phyloP scores from a whole-genome alignment of 139 green algal genomes.

The Picochlorum sp. region DNA sequence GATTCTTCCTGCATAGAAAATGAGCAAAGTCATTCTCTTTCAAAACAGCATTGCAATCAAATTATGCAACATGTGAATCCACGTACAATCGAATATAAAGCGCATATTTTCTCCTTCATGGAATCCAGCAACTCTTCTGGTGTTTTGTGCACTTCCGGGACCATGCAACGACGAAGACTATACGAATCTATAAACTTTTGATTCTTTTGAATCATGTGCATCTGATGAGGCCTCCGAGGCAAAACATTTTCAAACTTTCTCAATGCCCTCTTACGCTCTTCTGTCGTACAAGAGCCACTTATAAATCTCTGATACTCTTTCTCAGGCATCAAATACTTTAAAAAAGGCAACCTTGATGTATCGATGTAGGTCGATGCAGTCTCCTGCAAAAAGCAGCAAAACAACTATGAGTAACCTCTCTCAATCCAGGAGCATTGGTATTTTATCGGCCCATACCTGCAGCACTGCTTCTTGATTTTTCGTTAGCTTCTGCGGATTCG shows the following conservation, averaged over 20 bases:
- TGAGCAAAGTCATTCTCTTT: not conserved
- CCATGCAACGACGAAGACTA: not conserved
- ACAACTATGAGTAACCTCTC: not conserved
- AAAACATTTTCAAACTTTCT: not conserved
- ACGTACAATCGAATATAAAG: not conserved
- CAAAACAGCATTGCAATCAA: not conserved
- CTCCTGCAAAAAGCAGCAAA: conserved; percentile 3
- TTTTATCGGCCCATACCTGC: too few species aligned
- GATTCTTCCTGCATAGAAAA: conserved; percentile 2
- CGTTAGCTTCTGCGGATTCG: too few species aligned
- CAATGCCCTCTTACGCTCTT: conserved; percentile 1
- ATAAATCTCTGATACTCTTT: not conserved
- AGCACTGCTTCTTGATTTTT: too few species aligned
- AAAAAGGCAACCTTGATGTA: not conserved
- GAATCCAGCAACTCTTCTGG: not conserved
- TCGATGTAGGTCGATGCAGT: not conserved
- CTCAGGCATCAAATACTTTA: not conserved
- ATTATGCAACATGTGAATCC: not conserved
- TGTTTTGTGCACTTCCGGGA: not conserved
- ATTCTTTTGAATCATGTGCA: not conserved
- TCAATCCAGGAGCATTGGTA: too few species aligned
- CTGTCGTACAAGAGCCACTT: not conserved
- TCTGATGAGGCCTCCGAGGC: not conserved
- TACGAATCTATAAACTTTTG: not conserved
- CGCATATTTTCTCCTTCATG: not conserved